Conservation (phyloP, 345 rosid genomes). For the Salix exigua region DNA sequence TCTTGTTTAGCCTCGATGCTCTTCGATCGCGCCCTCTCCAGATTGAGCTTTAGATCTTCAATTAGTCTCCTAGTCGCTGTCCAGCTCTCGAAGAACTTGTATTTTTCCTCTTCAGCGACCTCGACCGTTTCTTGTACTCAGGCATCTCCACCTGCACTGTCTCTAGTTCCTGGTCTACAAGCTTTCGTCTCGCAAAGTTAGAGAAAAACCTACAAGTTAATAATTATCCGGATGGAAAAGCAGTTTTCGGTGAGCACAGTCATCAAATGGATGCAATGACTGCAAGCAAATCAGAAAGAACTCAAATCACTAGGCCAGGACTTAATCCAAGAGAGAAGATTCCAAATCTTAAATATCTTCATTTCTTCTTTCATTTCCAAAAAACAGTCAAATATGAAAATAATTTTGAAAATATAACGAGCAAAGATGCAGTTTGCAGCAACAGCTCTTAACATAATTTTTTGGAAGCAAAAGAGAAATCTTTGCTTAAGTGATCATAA, state of each 20-base stretch:
- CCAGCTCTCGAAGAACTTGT: slow-evolving; percentile 63
- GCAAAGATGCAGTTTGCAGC: not conserved
- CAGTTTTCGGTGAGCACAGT: not conserved
- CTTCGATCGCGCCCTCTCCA: slow-evolving; percentile 92
- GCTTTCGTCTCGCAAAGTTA: slow-evolving; percentile 47
- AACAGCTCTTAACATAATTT: not conserved
- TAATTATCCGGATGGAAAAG: slow-evolving; percentile 2
- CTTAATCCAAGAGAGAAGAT: not conserved
- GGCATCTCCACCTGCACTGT: slow-evolving; percentile 69
- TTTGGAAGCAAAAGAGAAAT: not conserved
- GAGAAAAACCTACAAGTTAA: slow-evolving; percentile 4
- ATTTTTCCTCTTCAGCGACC: slow-evolving; percentile 58
- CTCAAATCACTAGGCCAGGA: slow-evolving; percentile 1
- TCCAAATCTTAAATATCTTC: not conserved
- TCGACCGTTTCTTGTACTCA: slow-evolving; percentile 52
- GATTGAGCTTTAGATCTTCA: slow-evolving; percentile 77
- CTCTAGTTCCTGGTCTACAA: slow-evolving; percentile 71
- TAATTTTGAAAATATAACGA: not conserved
- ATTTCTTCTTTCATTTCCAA: not conserved
- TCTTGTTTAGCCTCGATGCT: slow-evolving; percentile 89
- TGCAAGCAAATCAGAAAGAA: not conserved
- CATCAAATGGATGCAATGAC: not conserved
- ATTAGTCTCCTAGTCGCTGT: slow-evolving; percentile 71
- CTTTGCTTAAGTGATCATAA: not conserved
- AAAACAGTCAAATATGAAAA: not conserved